A percentile compares a stretch with the other conserved stretches of the same genome.
Evolutionary conservation across 2,329 filamentous ascomycete genomes (phyloP).

Genomic region (Fusarium marasasianum): DNA sequence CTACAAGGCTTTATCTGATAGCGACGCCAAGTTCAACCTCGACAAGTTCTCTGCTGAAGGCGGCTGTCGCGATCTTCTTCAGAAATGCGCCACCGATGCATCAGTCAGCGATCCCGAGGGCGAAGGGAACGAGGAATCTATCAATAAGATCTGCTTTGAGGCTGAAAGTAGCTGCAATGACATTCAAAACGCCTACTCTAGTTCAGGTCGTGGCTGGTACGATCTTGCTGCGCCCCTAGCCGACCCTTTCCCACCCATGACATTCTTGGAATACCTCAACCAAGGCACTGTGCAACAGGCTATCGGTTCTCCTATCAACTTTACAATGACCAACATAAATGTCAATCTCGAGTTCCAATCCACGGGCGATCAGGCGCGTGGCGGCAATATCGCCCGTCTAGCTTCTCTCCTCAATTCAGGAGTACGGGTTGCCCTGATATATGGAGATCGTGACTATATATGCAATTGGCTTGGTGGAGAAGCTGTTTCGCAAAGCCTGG

Average conservation of each 20-base stretch:
- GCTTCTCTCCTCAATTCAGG: slow-evolving; percentile 68
- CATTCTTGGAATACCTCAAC: slow-evolving; percentile 73
- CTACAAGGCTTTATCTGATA: slow-evolving; percentile 64
- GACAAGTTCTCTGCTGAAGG: slow-evolving; percentile 42
- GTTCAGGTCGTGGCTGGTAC: slow-evolving; percentile 65
- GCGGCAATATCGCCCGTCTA: slow-evolving; percentile 67
- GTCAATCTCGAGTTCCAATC: slow-evolving; percentile 58
- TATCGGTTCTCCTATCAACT: slow-evolving; percentile 71
- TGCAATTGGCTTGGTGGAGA: slow-evolving; percentile 80
- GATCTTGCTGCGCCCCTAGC: slow-evolving; percentile 65
- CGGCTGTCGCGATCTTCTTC: slow-evolving; percentile 65
- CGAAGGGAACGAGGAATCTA: slow-evolving; percentile 50
- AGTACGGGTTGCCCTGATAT: slow-evolving; percentile 76
- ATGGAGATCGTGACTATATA: slow-evolving; percentile 71
- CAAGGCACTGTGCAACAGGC: slow-evolving; percentile 64
- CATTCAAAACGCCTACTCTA: slow-evolving; percentile 66
- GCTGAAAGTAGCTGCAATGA: slow-evolving; percentile 57
- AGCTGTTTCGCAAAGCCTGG: slow-evolving; percentile 72
- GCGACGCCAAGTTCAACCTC: slow-evolving; percentile 58
- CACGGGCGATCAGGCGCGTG: slow-evolving; percentile 71
- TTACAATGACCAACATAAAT: slow-evolving; percentile 58
- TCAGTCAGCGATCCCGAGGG: slow-evolving; percentile 51
- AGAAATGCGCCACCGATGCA: slow-evolving; percentile 59
- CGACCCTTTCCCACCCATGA: slow-evolving; percentile 71
- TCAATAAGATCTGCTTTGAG: slow-evolving; percentile 60